phyloP scores from a whole-genome alignment of 257 asterid species.

The Verbascum thapsus region DNA sequence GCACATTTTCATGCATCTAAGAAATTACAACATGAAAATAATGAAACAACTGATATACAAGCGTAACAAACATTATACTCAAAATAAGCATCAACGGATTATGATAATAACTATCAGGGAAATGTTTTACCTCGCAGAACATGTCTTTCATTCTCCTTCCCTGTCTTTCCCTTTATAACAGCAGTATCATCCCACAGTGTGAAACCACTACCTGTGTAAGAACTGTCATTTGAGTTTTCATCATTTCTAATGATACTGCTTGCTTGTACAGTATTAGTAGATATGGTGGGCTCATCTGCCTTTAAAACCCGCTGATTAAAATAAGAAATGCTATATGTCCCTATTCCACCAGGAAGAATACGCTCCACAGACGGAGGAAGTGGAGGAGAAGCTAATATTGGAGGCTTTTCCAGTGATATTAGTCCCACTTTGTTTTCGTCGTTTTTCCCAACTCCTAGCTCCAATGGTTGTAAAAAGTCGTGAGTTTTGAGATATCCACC shows the following conservation, averaged over 20 bases:
- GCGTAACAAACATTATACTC: too few species aligned
- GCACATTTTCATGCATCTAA: too few species aligned
- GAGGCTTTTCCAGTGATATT: constrained; percentile 52
- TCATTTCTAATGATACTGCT: constrained; percentile 55
- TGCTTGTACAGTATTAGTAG: constrained; percentile 51
- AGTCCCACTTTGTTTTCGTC: constrained; percentile 52
- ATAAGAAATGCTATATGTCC: constrained; percentile 75
- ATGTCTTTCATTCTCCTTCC: constrained; percentile 92
- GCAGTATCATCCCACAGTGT: constrained; percentile 83
- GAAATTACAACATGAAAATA: too few species aligned
- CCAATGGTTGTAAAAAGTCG: constrained; percentile 90
- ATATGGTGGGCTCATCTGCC: constrained; percentile 50
- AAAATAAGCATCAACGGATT: background rate
- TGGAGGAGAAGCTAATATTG: constrained; percentile 37
- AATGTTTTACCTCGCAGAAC: constrained; percentile 54
- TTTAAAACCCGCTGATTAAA: constrained; percentile 56
- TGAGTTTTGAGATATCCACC: constrained; percentile 79
- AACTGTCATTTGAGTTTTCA: constrained; percentile 70
- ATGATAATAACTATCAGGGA: background rate
- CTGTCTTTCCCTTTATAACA: constrained; percentile 87
- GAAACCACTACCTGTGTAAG: constrained; percentile 76
- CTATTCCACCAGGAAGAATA: constrained; percentile 85
- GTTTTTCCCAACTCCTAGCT: constrained; percentile 57
- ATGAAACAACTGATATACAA: too few species aligned
- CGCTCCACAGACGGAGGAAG: constrained; percentile 49